Base-by-base conservation (phyloP, 495 filamentous ascomycete genomes). In the Penicillium salamii region DNA sequence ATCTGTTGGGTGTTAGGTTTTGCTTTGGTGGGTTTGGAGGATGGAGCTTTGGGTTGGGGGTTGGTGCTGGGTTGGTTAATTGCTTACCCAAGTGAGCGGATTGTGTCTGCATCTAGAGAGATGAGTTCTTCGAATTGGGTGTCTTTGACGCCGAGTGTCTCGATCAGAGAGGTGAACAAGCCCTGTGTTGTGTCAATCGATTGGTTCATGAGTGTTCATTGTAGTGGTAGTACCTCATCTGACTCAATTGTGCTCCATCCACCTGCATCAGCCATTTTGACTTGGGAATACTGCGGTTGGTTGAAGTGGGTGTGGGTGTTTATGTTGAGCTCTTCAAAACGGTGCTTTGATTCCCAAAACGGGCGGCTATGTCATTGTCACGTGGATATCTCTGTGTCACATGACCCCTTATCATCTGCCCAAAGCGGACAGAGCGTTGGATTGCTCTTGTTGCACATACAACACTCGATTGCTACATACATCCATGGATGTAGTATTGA, bases 51-150 rank as follows among this genome's bases (percentile, higher is more conserved):
- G 23, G 32, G 37, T 19, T 52, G 26, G 19, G 17, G 28, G 13
- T 46, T 42, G 20, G 35, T 19, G 19, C 2, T 26, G 23, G 43
- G 42, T n/a, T 2, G 34, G 8, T 5, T 31, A 13, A 12, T 5
- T 31, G 35, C 5, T 17, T 68, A 76, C 78, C 71, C 77, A 45
- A 91, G 76, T 49, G 88, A 80, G 12, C 81, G 83, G 41, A 99
- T 86, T 40, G 77, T 81, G 46, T 88, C 83, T 9, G 90, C 76
- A 66, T 97, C 95, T 44, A 99, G 79, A 1, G 89, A 84, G 32
- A 97, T 83, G 50, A 99, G 84, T 70, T 99, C 93, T 71, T 97
- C 95, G 69, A 97, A 97, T 69, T 99, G 93, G 6, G 97, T 88
- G 62, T 90, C 83, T 62, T 89, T 85, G 28, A 91, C 91, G 29